phyloP scores from a whole-genome alignment of 1,284 basidiomycete genomes.

The Chalciporus sp. region DNA sequence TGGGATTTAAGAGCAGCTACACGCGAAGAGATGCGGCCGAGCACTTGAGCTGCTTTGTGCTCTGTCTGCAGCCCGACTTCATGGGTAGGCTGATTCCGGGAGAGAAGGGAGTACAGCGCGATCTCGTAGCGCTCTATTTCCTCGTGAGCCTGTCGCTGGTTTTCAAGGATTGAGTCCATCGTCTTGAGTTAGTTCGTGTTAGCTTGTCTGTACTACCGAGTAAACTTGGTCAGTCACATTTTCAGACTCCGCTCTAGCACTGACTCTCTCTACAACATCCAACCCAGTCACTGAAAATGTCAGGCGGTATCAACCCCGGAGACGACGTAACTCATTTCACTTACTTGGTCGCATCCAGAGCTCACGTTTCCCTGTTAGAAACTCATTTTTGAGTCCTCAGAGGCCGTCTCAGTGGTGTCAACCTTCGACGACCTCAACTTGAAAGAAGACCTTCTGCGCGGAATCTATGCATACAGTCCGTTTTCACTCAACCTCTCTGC shows the following conservation, averaged over 20 bases:
- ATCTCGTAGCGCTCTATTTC: conserved; percentile 90
- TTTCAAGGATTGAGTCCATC: conserved; percentile 93
- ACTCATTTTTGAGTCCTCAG: conserved; percentile 97
- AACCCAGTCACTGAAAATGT: conserved; percentile 56
- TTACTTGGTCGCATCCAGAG: background rate
- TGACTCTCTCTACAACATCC: conserved; percentile 35
- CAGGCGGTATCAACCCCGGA: conserved; percentile 76
- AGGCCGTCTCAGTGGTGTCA: conserved; percentile 85
- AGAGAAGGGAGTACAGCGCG: conserved; percentile 71
- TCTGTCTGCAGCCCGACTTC: conserved; percentile 75
- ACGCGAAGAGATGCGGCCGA: conserved; percentile 80
- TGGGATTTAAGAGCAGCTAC: conserved; percentile 64
- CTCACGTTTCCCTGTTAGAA: conserved; percentile 51
- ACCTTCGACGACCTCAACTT: conserved; percentile 93
- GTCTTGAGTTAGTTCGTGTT: conserved; percentile 11
- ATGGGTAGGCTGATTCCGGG: conserved; percentile 62
- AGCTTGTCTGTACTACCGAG: conserved; percentile 2
- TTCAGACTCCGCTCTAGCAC: conserved; percentile 57
- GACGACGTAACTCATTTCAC: conserved; percentile 60
- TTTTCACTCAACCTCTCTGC: conserved; percentile 18
- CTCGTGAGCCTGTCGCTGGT: conserved; percentile 92
- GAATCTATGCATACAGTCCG: conserved; percentile 98
- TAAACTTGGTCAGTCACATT: conserved; percentile 10
- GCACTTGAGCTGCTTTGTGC: conserved; percentile 85
- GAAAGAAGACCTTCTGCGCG: conserved; percentile 94